Evolutionary conservation across 768 basidiomycete genomes (phyloP).

Genomic region (Tulasnella calospora): DNA sequence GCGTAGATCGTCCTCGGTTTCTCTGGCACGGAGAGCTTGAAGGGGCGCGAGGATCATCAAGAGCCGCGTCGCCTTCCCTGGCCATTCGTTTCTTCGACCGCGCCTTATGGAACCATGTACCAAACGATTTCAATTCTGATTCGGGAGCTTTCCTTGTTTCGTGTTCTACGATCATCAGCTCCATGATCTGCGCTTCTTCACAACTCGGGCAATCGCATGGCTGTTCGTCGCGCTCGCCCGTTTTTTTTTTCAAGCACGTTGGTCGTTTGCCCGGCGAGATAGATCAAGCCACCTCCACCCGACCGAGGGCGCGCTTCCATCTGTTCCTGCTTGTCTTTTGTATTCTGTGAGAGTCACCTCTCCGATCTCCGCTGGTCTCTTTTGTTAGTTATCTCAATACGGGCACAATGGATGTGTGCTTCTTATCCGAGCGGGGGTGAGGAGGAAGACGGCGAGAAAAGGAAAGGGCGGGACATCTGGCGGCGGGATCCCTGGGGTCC

Average conservation of each 20-base stretch:
- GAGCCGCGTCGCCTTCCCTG: not conserved
- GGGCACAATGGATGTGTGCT: not conserved
- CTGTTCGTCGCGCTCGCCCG: no score
- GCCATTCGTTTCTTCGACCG: not conserved
- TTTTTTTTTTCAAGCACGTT: not conserved
- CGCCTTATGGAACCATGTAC: not conserved
- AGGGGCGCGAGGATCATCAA: not conserved
- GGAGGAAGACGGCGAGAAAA: not conserved
- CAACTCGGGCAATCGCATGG: not conserved
- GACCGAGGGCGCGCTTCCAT: not conserved
- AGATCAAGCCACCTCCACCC: not conserved
- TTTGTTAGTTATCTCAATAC: not conserved
- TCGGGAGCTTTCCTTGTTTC: not conserved
- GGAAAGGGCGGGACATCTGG: not conserved
- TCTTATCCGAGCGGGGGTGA: not conserved
- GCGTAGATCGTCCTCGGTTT: not conserved
- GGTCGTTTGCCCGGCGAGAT: not conserved
- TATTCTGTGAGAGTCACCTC: not conserved
- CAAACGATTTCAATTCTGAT: not conserved
- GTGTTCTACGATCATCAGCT: not conserved
- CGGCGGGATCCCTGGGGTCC: not conserved
- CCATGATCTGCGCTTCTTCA: not conserved
- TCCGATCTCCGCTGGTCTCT: not conserved
- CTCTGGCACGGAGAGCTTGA: not conserved
- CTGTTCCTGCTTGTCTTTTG: not conserved